Percentiles rank a stretch among this genome's conserved stretches.
Conservation (phyloP, 1,139 yeast genomes). For the Candida sp. region DNA sequence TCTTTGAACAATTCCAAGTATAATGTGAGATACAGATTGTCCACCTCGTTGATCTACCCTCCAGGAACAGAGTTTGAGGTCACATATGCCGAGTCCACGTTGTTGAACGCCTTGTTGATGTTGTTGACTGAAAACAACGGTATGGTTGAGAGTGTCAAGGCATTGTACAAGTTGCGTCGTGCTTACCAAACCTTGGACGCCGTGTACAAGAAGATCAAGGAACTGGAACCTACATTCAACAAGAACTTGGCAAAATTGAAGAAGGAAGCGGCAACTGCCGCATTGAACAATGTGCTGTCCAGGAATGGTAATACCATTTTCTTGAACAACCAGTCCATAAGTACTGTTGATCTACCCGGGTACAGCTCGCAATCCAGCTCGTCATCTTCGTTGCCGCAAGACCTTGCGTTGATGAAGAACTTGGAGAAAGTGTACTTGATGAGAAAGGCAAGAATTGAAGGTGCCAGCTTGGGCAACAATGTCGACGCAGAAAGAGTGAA, state of each 20-base stretch:
- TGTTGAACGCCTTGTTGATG: constrained; percentile 82
- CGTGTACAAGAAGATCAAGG: constrained; percentile 58
- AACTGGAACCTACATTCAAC: constrained; percentile 42
- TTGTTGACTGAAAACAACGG: constrained; percentile 49
- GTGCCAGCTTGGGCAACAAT: constrained; percentile 41
- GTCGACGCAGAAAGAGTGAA: constrained; percentile 21
- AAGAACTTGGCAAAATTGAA: constrained; percentile 39
- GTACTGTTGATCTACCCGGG: constrained; percentile 52
- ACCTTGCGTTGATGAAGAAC: constrained; percentile 52
- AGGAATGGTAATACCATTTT: constrained; percentile 9
- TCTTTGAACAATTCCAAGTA: constrained; percentile 65
- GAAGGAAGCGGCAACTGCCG: constrained; percentile 23
- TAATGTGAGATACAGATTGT: constrained; percentile 59
- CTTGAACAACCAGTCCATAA: constrained; percentile 24
- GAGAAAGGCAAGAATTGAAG: constrained; percentile 68
- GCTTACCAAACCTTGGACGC: constrained; percentile 90
- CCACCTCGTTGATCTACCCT: constrained; percentile 76
- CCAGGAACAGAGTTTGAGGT: constrained; percentile 96
- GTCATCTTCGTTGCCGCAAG: constrained; percentile 40
- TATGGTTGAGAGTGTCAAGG: constrained; percentile 80
- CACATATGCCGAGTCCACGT: constrained; percentile 85
- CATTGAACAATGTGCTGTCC: constrained; percentile 6
- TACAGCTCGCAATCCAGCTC: constrained; percentile 21
- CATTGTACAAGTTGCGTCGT: constrained; percentile 79
- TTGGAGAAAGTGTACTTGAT: constrained; percentile 64